Evolutionary conservation across 2,329 filamentous ascomycete species (phyloP), one percentile per base, ranked within the genome.

Genomic region (Monosporascus sp.): DNA sequence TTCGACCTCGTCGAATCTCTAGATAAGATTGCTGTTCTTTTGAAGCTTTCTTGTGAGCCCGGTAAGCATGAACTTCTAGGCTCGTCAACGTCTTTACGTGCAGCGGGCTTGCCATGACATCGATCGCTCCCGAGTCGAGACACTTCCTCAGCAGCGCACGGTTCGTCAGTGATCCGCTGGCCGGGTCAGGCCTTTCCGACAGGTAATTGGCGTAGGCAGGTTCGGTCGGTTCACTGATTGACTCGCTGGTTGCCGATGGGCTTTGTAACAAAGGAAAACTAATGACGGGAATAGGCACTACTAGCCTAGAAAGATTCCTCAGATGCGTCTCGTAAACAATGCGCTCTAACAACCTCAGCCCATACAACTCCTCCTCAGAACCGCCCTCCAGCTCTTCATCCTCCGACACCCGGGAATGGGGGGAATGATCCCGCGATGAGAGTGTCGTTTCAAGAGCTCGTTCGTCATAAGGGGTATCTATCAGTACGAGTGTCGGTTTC

Each of bases 61-160:
- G 85, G 72, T 95, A 96, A 45, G 89, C 90, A 67, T 93, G 90
- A 17, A 94, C 84, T 55, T 89, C 85, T 49, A 96, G 76, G 31
- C 86, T 85, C 54, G 89, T 85, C 48, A 93, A 81, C 60, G 87
- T 84, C 50, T 89, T 85, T 47, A 80, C 78, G 56, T 87, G 84
- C 39, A 97, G 71, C 1, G 93, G 93, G 63, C 87, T 90, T 25
- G 85, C 83, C 58, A 97, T 78, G 48, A 96, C 89, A 70, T 97
- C 93, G 31, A 88, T 79, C 11, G 93, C 93, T 37, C 94, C 94
- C 4, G 88, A 83, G 64, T 96, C 90, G 24, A 97, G 73, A 65
- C 90, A 96, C 62, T 79, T 83, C 60, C 85, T 81, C 55, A 92
- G 77, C 51, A 81, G 69, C 52, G 63, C 63, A 54, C 69, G 73